A percentile compares a stretch with the other conserved stretches of the same genome.
phyloP scores from a whole-genome alignment of 352 stramenopile species.

The Globisporangium iwayamae region DNA sequence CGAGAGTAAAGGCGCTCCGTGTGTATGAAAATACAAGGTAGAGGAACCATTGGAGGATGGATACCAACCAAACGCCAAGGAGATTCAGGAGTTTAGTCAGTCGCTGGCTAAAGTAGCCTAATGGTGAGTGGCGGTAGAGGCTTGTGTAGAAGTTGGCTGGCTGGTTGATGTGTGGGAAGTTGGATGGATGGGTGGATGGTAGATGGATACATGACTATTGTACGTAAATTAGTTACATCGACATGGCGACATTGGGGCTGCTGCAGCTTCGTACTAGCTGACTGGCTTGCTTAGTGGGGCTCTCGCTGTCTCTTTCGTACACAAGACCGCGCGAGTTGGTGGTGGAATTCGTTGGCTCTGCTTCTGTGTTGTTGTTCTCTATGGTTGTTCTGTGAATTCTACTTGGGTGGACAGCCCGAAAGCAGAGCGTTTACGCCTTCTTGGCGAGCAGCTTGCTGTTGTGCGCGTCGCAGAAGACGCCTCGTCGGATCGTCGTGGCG shows the following conservation, averaged over 20 bases:
- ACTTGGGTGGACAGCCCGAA: background rate
- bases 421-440: conserved; percentile 12
- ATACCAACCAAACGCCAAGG: background rate
- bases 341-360: background rate
- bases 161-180: too few relatives aligned
- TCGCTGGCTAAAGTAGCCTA: background rate
- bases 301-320: background rate
- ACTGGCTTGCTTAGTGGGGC: too few relatives aligned
- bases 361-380: background rate
- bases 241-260: background rate
- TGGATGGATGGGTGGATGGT: too few relatives aligned
- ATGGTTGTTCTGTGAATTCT: conserved; percentile 4
- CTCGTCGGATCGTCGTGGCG: conserved; percentile 61
- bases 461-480: conserved; percentile 56
- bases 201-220: conserved; percentile 5
- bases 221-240: conserved; percentile 10
- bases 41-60: background rate
- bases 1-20: background rate
- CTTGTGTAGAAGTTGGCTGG: background rate
- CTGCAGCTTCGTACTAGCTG: background rate
- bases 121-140: background rate
- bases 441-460: conserved; percentile 26
- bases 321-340: background rate
- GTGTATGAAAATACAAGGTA: too few relatives aligned
- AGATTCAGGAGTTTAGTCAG: background rate